Conservation (phyloP, 257 asterid species). For the Solanum clarkiae region DNA sequence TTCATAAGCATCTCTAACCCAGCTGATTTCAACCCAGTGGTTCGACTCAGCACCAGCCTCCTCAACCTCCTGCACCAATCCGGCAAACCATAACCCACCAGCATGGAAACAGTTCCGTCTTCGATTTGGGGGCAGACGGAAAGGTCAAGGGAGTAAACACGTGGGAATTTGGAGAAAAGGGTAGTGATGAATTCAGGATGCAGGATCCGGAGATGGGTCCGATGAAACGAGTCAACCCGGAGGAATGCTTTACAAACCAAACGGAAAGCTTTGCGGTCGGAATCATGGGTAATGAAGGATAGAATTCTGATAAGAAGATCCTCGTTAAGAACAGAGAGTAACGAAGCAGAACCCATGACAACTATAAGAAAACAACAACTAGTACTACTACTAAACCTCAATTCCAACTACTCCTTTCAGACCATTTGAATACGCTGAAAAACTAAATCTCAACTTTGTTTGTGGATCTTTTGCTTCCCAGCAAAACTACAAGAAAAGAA, state of each 20-base stretch:
- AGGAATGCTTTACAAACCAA: slow-evolving; percentile 34
- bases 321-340: slow-evolving; percentile 27
- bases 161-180: slow-evolving; percentile 32
- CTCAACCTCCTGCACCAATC: slow-evolving; percentile 19
- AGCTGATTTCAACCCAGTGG: slow-evolving; percentile 26
- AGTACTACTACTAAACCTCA: background rate
- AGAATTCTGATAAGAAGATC: slow-evolving; percentile 38
- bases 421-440: background rate
- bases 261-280: slow-evolving; percentile 56
- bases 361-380: background rate
- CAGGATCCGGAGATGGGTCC: slow-evolving; percentile 49
- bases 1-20: slow-evolving; percentile 28
- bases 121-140: slow-evolving; percentile 58
- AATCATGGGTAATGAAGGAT: slow-evolving; percentile 15
- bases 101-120: slow-evolving; percentile 17
- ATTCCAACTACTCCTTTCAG: background rate
- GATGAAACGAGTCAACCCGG: slow-evolving; percentile 39
- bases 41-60: slow-evolving; percentile 38
- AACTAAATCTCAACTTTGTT: background rate
- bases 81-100: slow-evolving; percentile 5
- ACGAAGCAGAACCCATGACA: slow-evolving; percentile 10
- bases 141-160: slow-evolving; percentile 41
- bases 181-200: slow-evolving; percentile 47
- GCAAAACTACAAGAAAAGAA: background rate
- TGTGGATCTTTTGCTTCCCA: background rate